A percentile compares a stretch with the other conserved stretches of the same genome.
phyloP scores from a whole-genome alignment of 768 basidiomycete genomes.

The Mycena haematopus region DNA sequence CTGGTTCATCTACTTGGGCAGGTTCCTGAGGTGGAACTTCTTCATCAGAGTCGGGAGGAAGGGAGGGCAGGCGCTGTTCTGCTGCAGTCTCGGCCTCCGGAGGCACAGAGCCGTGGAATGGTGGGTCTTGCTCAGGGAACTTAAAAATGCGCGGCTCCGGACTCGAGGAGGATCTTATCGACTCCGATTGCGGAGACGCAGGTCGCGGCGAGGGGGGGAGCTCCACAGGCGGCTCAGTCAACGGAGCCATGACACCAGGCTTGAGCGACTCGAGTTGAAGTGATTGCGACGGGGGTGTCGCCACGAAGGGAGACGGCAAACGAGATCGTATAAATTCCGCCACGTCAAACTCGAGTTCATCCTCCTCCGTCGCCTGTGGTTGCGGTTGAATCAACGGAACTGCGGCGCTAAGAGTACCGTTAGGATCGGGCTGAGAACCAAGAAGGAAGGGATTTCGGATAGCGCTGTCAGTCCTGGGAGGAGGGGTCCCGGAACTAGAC shows the following conservation, averaged over 20 bases:
- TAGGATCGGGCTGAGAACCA: not conserved
- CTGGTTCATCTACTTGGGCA: too few relatives aligned
- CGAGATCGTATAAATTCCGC: slow-evolving; percentile 27
- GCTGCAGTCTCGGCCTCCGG: slow-evolving; percentile 9
- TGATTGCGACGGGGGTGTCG: slow-evolving; percentile 18
- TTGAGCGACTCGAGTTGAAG: not conserved
- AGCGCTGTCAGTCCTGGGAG: not conserved
- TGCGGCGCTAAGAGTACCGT: not conserved
- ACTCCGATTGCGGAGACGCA: slow-evolving; percentile 10
- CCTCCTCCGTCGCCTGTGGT: slow-evolving; percentile 9
- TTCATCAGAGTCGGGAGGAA: slow-evolving; percentile 27
- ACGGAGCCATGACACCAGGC: not conserved
- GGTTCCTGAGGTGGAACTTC: slow-evolving; percentile 12
- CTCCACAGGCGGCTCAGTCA: slow-evolving; percentile 11
- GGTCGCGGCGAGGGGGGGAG: not conserved
- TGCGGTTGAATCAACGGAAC: not conserved
- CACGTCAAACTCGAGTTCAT: slow-evolving; percentile 27
- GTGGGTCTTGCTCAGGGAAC: not conserved
- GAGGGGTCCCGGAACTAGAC: slow-evolving; percentile 4
- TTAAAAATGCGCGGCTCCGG: slow-evolving; percentile 22
- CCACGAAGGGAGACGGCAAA: slow-evolving; percentile 27
- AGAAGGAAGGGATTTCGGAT: slow-evolving; percentile 6
- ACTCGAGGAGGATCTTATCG: slow-evolving; percentile 30
- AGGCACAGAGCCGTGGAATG: slow-evolving; percentile 1
- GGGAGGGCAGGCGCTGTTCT: slow-evolving; percentile 18